Conservation (phyloP, 192 early-diverging fungal species). For the Podila clonocystis region DNA sequence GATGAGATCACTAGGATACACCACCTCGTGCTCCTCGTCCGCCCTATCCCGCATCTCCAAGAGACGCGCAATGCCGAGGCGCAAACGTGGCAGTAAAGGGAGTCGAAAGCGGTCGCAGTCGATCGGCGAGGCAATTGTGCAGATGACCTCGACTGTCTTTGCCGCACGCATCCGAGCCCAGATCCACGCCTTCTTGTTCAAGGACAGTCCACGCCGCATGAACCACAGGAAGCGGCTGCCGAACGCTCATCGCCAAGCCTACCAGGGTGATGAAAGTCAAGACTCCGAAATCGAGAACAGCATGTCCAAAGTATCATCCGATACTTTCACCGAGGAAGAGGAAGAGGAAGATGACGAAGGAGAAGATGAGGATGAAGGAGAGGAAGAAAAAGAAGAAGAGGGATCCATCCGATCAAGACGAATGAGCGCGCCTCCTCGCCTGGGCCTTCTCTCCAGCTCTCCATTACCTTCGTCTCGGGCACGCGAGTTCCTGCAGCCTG, state of each 20-base stretch:
- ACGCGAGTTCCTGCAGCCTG: neutral
- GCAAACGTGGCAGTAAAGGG: no score
- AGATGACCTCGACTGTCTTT: neutral
- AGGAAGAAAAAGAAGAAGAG: neutral
- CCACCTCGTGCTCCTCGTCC: no score
- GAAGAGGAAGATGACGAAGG: neutral
- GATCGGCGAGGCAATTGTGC: neutral
- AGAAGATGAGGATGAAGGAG: neutral
- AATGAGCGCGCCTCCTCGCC: neutral
- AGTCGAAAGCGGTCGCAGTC: no score
- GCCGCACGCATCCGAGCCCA: neutral
- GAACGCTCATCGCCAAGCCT: neutral
- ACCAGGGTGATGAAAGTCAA: neutral
- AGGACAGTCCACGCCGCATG: neutral
- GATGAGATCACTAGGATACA: no score
- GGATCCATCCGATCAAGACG: neutral
- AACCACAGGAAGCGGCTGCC: neutral
- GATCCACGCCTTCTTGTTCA: neutral
- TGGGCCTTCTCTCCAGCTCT: neutral
- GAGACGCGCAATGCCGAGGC: no score
- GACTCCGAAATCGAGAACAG: neutral
- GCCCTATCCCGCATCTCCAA: no score
- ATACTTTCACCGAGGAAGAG: no score
- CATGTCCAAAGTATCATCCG: no score
- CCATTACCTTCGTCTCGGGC: neutral